Evolutionary conservation across 768 basidiomycete genomes (phyloP).

Genomic region (Gelatoporia subvermispora): DNA sequence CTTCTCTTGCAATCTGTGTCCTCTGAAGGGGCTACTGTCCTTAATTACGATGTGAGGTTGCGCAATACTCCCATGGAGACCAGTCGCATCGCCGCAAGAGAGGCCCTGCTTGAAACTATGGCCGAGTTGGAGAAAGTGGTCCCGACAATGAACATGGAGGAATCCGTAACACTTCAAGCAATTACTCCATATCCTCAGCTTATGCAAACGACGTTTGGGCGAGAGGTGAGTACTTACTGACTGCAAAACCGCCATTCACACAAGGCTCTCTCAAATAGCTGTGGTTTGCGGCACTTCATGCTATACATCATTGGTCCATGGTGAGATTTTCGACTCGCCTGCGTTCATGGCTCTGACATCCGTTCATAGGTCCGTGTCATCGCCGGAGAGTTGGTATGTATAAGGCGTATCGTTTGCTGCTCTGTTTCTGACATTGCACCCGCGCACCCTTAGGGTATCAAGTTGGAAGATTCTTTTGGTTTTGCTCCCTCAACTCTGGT

Average conservation of each 20-base stretch:
- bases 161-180: slow-evolving; percentile 68
- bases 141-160: slow-evolving; percentile 43
- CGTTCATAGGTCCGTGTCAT: slow-evolving; percentile 66
- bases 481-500: slow-evolving; percentile 84
- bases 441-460: slow-evolving; percentile 61
- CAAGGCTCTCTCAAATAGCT: slow-evolving; percentile 37
- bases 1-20: slow-evolving; percentile 56
- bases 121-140: slow-evolving; percentile 50
- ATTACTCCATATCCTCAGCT: slow-evolving; percentile 75
- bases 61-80: slow-evolving; percentile 85
- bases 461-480: slow-evolving; percentile 72
- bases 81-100: slow-evolving; percentile 52
- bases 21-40: slow-evolving; percentile 40
- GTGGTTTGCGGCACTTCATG: slow-evolving; percentile 84
- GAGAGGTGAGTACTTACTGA: slow-evolving; percentile 49
- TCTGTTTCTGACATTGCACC: no score
- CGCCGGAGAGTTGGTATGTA: slow-evolving; percentile 72
- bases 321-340: slow-evolving; percentile 37
- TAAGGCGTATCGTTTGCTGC: background rate
- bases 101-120: slow-evolving; percentile 53
- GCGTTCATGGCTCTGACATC: background rate
- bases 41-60: slow-evolving; percentile 73
- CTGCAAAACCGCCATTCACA: slow-evolving; percentile 2
- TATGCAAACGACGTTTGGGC: slow-evolving; percentile 74
- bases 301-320: slow-evolving; percentile 91